Evolutionary conservation across 129 eudicot genomes (phyloP), one percentile per base, ranked within the genome.

Genomic region (Helianthus annuus): DNA sequence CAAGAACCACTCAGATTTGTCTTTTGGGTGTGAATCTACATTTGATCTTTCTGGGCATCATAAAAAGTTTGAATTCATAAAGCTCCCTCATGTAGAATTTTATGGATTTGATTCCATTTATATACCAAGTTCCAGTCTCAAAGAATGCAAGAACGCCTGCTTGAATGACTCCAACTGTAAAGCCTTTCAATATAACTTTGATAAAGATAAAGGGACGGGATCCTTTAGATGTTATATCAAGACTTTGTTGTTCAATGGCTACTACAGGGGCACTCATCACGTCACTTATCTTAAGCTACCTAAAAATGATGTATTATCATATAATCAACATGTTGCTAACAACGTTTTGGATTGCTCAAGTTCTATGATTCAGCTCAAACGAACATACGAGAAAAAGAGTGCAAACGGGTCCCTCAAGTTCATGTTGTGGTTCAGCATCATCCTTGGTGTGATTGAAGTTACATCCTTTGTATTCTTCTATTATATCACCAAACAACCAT

Each of bases 21-120:
- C 67, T 5, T 61, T 15, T 2, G 84, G 84, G 14, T 80, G 84
- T 42, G 76, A 67, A 39, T 57, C 66, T 10, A 57, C 52, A n/a
- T 40, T 8, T 15, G 44, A 10, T 54, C 55, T 53, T 32, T 14
- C 5, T 13, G 3, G 1, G 4, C 4, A 48, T 48, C 53, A 10
- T 34, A 64, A 57, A 52, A 46, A 34, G 3, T 46, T 53, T 71
- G 48, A 6, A 19, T 38, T 11, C 66, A 39, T 27, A 51, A 45
- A 39, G 12, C 38, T 65, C 46, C 54, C n/a, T 11, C 13, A 74
- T 14, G 64, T 51, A 3, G 76, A 69, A 9, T 61, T 60, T 29
- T 80, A 68, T 27, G 79, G 79, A 14, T 73, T 49, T 22, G 71
- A 48, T 48, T 48, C 53, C 11, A 68, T 55, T 17, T 24, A 44